A percentile compares a stretch with the other conserved stretches of the same genome.
These are phyloP conservation scores for Diaporthe amygdali DNA, from an alignment of 2,329 filamentous ascomycete genomes.

Conservation along the genomic window DNA sequence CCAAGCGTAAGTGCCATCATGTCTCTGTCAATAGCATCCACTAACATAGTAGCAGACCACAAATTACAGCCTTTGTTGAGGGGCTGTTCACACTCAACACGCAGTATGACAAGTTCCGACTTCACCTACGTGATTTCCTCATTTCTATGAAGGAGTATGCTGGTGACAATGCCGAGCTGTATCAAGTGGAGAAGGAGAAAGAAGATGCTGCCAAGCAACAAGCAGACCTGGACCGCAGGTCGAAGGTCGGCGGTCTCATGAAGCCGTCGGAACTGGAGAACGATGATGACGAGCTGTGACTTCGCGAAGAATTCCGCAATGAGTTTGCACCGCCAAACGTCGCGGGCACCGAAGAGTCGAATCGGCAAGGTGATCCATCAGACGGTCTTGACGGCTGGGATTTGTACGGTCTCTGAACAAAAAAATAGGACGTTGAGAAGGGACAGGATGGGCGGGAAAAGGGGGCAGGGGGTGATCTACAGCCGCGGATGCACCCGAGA, in stretches of 20 bases:
- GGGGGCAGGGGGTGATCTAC: background rate
- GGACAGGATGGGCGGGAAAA: background rate
- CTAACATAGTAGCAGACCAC: conserved; percentile 57
- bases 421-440: background rate
- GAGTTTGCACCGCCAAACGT: conserved; percentile 57
- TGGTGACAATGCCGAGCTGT: conserved; percentile 93
- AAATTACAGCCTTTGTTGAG: conserved; percentile 90
- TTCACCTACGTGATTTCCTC: conserved; percentile 94
- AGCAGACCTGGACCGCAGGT: conserved; percentile 87
- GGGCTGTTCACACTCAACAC: conserved; percentile 88
- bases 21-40: background rate
- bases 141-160: conserved; percentile 97
- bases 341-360: conserved; percentile 31
- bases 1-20: conserved; percentile 69
- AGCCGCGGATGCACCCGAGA: conserved; percentile 7
- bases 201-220: conserved; percentile 84
- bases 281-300: conserved; percentile 89
- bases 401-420: conserved; percentile 42
- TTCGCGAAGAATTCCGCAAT: conserved; percentile 68
- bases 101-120: conserved; percentile 92
- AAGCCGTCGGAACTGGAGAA: conserved; percentile 97
- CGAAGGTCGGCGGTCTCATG: conserved; percentile 93
- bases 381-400: conserved; percentile 39
- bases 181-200: conserved; percentile 92
- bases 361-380: conserved; percentile 18